These are phyloP conservation scores for Canariomyces notabilis DNA, from an alignment of 2,329 filamentous ascomycete genomes.

Conservation along the genomic window DNA sequence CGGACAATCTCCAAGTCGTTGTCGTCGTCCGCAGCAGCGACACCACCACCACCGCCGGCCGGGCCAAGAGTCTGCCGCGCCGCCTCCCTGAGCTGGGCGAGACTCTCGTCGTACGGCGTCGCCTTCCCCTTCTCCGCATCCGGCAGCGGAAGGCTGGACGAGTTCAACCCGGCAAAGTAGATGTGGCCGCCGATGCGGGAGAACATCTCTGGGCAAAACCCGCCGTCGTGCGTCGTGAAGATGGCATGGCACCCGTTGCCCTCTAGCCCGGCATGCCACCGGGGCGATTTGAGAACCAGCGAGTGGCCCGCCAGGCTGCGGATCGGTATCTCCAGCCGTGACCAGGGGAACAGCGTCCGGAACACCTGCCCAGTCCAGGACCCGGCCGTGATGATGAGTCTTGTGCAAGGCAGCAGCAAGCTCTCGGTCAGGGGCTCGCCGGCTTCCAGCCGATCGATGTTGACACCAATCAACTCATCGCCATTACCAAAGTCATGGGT, in stretches of 20 bases:
- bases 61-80: conserved; percentile 43
- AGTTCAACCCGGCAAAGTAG: conserved; percentile 70
- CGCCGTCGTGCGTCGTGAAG: conserved; percentile 54
- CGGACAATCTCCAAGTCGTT: conserved; percentile 58
- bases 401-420: conserved; percentile 61
- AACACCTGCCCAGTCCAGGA: conserved; percentile 69
- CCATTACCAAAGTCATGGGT: conserved; percentile 48
- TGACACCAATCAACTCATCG: conserved; percentile 48
- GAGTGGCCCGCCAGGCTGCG: conserved; percentile 66
- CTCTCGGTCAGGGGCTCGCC: no score
- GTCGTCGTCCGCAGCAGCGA: no score
- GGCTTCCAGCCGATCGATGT: no score
- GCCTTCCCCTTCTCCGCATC: conserved; percentile 43
- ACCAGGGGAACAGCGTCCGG: conserved; percentile 54
- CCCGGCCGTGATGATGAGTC: conserved; percentile 63
- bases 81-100: conserved; percentile 46
- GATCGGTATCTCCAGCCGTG: conserved; percentile 51
- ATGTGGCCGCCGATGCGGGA: conserved; percentile 62
- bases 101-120: conserved; percentile 40
- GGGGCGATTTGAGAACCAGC: conserved; percentile 58
- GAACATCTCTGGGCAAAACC: conserved; percentile 68
- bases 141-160: conserved; percentile 54
- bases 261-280: conserved; percentile 44
- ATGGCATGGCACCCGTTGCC: conserved; percentile 57
- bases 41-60: conserved; percentile 28